phyloP scores from a whole-genome alignment of 371 early-diverging fungal genomes.

The Mortierella sp. region DNA sequence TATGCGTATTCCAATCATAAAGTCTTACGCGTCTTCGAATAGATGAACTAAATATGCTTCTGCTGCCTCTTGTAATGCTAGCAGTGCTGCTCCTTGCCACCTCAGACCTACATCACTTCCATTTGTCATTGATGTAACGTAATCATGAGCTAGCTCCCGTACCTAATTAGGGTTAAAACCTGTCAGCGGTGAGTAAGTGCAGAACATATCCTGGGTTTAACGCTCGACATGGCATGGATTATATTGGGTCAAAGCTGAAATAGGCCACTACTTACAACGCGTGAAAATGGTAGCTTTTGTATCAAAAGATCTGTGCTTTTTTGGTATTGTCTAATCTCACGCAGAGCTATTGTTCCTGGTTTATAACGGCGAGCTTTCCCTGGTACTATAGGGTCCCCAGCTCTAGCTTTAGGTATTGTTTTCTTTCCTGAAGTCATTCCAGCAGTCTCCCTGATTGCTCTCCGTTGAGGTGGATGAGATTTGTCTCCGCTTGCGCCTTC shows the following conservation, averaged over 20 bases:
- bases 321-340: slow-evolving; percentile 82
- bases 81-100: slow-evolving; percentile 87
- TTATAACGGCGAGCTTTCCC: slow-evolving; percentile 60
- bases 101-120: slow-evolving; percentile 65
- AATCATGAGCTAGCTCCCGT: slow-evolving; percentile 72
- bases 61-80: slow-evolving; percentile 92
- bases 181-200: neutral
- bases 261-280: slow-evolving; percentile 66
- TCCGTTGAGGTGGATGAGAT: slow-evolving; percentile 11
- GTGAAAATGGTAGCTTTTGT: slow-evolving; percentile 84
- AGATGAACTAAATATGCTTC: slow-evolving; percentile 91
- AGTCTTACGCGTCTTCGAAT: slow-evolving; percentile 92
- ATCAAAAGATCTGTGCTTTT: slow-evolving; percentile 76
- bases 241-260: too few species aligned
- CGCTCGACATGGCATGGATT: neutral
- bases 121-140: slow-evolving; percentile 53
- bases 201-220: neutral
- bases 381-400: slow-evolving; percentile 42
- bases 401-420: slow-evolving; percentile 4
- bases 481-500: neutral
- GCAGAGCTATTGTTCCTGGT: slow-evolving; percentile 76
- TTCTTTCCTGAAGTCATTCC: slow-evolving; percentile 15
- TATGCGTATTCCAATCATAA: neutral
- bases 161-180: slow-evolving; percentile 59
- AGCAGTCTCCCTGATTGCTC: slow-evolving; percentile 9